Evolutionary conservation across 345 rosid genomes (phyloP), one percentile per base, ranked within the genome.

Genomic region (Anacardium occidentale): DNA sequence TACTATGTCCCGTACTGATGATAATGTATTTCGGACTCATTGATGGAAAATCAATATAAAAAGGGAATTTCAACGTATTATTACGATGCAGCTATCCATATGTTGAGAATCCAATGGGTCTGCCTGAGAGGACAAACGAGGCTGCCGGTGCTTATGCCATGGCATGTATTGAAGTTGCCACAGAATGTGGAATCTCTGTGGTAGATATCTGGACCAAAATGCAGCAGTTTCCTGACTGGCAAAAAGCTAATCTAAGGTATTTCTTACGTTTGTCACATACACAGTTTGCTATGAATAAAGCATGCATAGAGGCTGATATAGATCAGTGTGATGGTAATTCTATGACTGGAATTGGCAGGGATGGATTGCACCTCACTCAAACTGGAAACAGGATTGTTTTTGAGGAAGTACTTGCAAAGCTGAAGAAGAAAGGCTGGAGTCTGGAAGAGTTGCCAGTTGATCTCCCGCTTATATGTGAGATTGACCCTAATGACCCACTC

Each of bases 61-160:
- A 68, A 68, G 26, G 21, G 10, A 45, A 25, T 25, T 32, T 57
- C 14, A 51, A 66, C 50, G 57, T 56, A 37, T n/a, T 10, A 45
- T n/a, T 10, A 45, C 64, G 57, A 52, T 70, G 71, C 82, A 90
- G 98, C 55, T 71, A 81, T 73, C 97, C 97, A 68, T 94, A 85
- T 54, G 70, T 68, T 21, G 92, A 89, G 79, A 90, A 92, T 72
- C 83, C 82, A 6, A 63, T 22, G 42, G 93, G 92, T 24, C 71
- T 86, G 72, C 87, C 97, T 9, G 98, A 94, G 81, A 90, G 97
- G 71, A 92, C 97, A 0, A 92, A 94, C 61, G 97, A 92, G 77
- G 92, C 85, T 22, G 97, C 95, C 4, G 88, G 91, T 26, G 77
- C 75, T 10, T 94, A 88, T 66, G 95, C 97, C 10, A 78, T 84